Base-by-base conservation (phyloP, 352 stramenopile genomes). In the Phytophthora sansomeana region DNA sequence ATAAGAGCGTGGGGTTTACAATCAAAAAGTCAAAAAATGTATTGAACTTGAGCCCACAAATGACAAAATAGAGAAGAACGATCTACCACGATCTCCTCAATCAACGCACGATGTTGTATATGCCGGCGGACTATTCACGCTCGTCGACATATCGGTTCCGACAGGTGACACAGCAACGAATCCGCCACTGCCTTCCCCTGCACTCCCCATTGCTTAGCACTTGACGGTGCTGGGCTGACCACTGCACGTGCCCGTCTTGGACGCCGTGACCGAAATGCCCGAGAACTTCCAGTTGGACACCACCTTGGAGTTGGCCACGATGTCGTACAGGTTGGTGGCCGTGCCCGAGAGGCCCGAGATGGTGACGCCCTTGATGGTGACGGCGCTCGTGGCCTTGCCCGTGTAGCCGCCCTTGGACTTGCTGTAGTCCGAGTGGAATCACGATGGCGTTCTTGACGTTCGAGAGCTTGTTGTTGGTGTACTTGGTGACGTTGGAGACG, bases 261-360 rank as follows among this genome's bases (percentile, higher is more conserved):
- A 52, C 1, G 56, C 58, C 50, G 41, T 59, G 13, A 67, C 63
- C 21, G 63, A 49, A 49, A 67, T 49, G 28, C 56, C 56, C 32
- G 63, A 72, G 56, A 72, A 72, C 39, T 42, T 47, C 63, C 54
- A 71, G 62, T 50, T 61, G 10, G 54, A 55, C 38, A 65, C 57
- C 10, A 59, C 47, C 47, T 54, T 54, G 6, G 58, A 67, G 49
- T 67, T 59, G 30, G 59, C 53, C 33, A 65, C 44, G 26, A 68
- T 68, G 26, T 62, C 50, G 44, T 62, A 68, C 10, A 68, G 50
- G 32, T 58, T 68, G 60, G 49, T 58, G 52, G 60, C 60, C 29
- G 61, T 59, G 26, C 52, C 38, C 26, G 52, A 50, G 16, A 59
- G 52, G 16, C 52, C 52, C 24, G 50, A 58, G 21, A 57, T 38